Evolutionary conservation across 2,329 filamentous ascomycete species (phyloP).

Genomic region (Sporothrix brunneoviolacea): DNA sequence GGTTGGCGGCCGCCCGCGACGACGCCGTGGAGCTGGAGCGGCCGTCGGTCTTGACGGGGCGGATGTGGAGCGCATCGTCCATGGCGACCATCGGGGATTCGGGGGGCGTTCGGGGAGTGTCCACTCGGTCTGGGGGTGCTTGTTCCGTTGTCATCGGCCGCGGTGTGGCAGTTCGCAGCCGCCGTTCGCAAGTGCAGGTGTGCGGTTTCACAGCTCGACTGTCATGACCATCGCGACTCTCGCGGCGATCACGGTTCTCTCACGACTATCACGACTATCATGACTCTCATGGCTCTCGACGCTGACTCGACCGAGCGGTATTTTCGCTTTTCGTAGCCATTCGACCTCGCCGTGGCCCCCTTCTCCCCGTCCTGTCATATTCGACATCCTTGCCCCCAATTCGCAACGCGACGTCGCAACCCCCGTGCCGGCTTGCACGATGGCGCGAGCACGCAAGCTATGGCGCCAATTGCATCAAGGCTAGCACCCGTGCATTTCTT

Average conservation of each 20-base stretch:
- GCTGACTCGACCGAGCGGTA: too few species aligned
- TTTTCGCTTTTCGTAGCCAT: neutral
- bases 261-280: neutral
- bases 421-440: slow-evolving; percentile 6
- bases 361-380: neutral
- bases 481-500: neutral
- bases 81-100: neutral
- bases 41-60: slow-evolving; percentile 14
- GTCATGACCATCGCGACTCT: too few species aligned
- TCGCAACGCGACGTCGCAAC: slow-evolving; percentile 12
- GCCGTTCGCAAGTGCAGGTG: too few species aligned
- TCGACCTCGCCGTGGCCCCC: neutral
- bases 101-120: neutral
- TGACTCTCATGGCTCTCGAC: too few species aligned
- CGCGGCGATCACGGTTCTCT: neutral
- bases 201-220: too few species aligned
- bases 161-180: too few species aligned
- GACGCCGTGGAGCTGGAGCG: slow-evolving; percentile 6
- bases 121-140: too few species aligned
- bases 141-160: too few species aligned
- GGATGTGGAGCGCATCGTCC: slow-evolving; percentile 7
- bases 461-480: slow-evolving; percentile 15
- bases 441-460: slow-evolving; percentile 13
- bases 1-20: slow-evolving; percentile 14
- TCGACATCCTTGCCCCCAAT: slow-evolving; percentile 11